phyloP scores from a whole-genome alignment of 139 green algal genomes.

The Picochlorum sp. region DNA sequence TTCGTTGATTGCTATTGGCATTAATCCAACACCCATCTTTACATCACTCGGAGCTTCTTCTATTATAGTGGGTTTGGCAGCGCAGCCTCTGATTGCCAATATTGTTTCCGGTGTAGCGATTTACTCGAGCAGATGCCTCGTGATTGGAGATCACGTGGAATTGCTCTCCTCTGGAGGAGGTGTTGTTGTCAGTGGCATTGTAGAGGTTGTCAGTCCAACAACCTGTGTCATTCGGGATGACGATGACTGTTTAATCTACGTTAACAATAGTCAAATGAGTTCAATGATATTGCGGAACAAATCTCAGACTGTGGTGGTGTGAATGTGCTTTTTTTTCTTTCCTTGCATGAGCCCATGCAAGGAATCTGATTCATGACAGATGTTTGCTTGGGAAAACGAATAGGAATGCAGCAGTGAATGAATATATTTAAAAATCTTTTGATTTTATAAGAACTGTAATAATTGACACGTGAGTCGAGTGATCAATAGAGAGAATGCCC shows the following conservation, averaged over 20 bases:
- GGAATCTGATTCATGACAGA: too few species aligned
- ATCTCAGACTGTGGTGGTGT: constrained; percentile 2
- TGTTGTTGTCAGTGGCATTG: constrained; percentile 4
- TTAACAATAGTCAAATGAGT: constrained; percentile 20
- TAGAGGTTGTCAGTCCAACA: constrained; percentile 13
- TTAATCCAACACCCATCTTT: constrained; percentile 21
- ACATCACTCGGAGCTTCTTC: constrained; percentile 16
- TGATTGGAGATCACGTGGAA: constrained; percentile 13
- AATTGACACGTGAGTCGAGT: too few species aligned
- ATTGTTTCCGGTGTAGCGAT: constrained; percentile 10
- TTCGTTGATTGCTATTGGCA: neutral
- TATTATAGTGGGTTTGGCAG: constrained; percentile 20
- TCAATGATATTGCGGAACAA: constrained; percentile 6
- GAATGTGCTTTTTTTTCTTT: too few species aligned
- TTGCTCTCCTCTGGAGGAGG: neutral
- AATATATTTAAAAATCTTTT: too few species aligned
- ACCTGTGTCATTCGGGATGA: constrained; percentile 10
- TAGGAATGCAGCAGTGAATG: too few species aligned
- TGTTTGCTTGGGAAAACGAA: too few species aligned
- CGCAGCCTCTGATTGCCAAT: constrained; percentile 11
- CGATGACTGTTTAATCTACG: constrained; percentile 14
- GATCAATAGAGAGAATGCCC: too few species aligned
- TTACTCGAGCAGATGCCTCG: constrained; percentile 7
- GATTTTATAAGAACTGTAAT: too few species aligned
- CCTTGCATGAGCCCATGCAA: too few species aligned